Base-by-base conservation (phyloP, 2,329 filamentous ascomycete genomes). In the Scedosporium boydii region DNA sequence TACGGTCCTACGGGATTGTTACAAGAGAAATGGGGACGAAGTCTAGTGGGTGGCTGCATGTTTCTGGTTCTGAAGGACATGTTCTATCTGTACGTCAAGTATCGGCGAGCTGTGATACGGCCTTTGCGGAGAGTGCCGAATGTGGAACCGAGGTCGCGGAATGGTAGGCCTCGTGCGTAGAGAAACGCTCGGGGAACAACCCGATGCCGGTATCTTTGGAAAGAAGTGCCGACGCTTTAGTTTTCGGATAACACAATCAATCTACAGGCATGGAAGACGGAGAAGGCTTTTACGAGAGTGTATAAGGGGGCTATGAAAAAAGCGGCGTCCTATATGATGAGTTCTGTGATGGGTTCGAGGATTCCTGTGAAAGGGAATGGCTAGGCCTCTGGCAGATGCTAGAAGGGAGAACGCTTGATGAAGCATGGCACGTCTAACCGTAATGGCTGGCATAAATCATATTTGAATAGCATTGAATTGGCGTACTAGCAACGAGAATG, bases 1-100 rank as follows among this genome's bases (percentile, higher is more conserved):
- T 65, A 66, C 51, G 71, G 78, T 42, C 78, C 82, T 3, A 83
- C 84, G 0, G 87, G 89, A 0, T 78, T 98, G 27, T 73, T 99
- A 38, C 90, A 95, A 70, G 85, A 89, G 67, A 86, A 87, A 63
- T 98, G 95, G 91, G 95, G 92, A 1, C 82, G 95, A 62, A 97
- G 90, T 69, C 79, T 99, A 2, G 82, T 95, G 1, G 95, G 95
- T 1, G 95, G 95, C 0, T 95, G 91, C 71, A 76, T 96, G 21
- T 96, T 93, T 69, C 87, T 98, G 16, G 87, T 96, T 9, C 74
- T 96, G 60, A 95, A 93, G 73, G 86, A 89, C 68, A 78, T 78
- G 2, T 75, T 87, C 59, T 76, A 78, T 63, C 73, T 89, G 26
- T 89, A 87, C 69, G 79, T 81, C 66, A 88, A 88, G 74, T 86